Evolutionary conservation across 208 protist genomes (phyloP), one percentile per base, ranked within the genome.

Genomic region (Crithidia brevicula): DNA sequence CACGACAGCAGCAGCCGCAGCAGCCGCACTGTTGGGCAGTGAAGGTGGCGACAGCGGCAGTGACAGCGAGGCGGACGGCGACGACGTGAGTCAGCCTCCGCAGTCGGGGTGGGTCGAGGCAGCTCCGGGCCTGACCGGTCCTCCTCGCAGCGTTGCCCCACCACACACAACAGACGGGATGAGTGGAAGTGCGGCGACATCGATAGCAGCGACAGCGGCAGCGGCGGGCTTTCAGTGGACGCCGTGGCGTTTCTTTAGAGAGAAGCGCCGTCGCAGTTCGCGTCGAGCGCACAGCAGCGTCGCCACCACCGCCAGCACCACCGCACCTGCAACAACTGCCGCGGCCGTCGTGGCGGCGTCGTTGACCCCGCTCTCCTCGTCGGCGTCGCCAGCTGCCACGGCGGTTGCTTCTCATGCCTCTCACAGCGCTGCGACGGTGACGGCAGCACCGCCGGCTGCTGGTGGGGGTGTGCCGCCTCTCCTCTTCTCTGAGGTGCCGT

Each of bases 241-340:
- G 23, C 69, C 69, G 42, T 74, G 69, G 69, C 60, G 43, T 16
- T 74, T 74, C 52, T 74, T 58, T 36, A 58, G 69, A 10, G 53
- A 61, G 22, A 74, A 74, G 52, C 60, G 69, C 11, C 69, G 59
- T 8, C 45, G 50, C 22, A 57, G 34, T 25, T 22, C 40, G 20
- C 47, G 47, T 18, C 58, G 58, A 13, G 18, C 43, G 30, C 58
- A 34, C 43, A 43, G 34, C 38, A 62, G 15, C 53, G 22, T 6
- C n/a, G 43, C 7, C 1, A 1, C 1, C 8, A 40, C 8, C 36
- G 36, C 36, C 36, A 40, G 36, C 15, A 40, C 15, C 15, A 13
- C 36, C 36, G 13, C 3, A 47, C 5, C 42, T 22, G 42, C 42
- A 13, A 1, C 42, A n/a, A 47, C 42, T 9, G 42, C 16, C 6